Conservation (phyloP, 257 asterid species). For the Fraxinus excelsior region DNA sequence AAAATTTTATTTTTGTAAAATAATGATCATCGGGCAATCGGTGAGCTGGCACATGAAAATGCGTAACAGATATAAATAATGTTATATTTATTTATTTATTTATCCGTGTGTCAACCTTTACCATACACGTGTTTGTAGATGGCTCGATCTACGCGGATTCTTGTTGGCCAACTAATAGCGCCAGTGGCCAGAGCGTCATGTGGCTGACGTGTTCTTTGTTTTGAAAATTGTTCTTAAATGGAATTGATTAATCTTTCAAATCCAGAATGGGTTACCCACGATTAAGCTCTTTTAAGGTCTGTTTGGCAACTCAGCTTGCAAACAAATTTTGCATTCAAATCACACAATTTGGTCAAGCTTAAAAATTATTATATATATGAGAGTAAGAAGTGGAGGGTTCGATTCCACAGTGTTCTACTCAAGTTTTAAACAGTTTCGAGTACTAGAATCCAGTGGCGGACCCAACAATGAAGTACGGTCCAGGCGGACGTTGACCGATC, state of each 20-base stretch:
- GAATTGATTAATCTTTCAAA: conserved; percentile 62
- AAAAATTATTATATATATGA: too few relatives aligned
- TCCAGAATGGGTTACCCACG: conserved; percentile 56
- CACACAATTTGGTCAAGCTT: too few relatives aligned
- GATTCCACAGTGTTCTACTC: too few relatives aligned
- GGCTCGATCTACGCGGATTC: conserved; percentile 50
- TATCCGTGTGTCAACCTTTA: conserved; percentile 20
- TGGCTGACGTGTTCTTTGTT: conserved; percentile 68
- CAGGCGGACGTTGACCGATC: too few relatives aligned
- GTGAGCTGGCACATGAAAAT: conserved; percentile 60
- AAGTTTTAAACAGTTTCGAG: too few relatives aligned
- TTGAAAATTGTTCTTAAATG: conserved; percentile 16
- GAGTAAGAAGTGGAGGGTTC: too few relatives aligned
- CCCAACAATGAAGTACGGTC: too few relatives aligned
- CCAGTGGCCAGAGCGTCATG: conserved; percentile 32
- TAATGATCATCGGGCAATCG: not conserved
- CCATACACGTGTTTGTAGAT: conserved; percentile 58
- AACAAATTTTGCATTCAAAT: too few relatives aligned
- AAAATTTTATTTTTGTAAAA: too few relatives aligned
- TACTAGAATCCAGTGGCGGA: too few relatives aligned
- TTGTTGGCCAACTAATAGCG: too few relatives aligned
- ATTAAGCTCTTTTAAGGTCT: conserved; percentile 12
- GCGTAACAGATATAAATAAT: conserved; percentile 29
- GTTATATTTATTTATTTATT: conserved; percentile 24
- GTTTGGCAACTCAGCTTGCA: conserved; percentile 26